These are phyloP conservation scores for Elaphomyces granulatus DNA, from an alignment of 495 filamentous ascomycete species.

Conservation along the genomic window DNA sequence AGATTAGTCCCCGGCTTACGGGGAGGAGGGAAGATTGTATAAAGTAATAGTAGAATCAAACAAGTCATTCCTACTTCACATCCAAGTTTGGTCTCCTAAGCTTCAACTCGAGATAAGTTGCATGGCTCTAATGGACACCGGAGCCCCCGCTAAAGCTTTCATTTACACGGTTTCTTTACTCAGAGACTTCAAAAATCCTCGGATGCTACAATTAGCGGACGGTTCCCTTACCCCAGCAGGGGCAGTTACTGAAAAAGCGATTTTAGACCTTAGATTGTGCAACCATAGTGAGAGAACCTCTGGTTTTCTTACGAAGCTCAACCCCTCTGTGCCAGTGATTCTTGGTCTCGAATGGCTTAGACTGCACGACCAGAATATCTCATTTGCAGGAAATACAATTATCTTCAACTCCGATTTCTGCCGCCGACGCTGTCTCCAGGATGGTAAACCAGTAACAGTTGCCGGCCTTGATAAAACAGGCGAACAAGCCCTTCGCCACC, in stretches of 20 bases:
- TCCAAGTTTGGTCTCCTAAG: background rate
- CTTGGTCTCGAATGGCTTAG: no score
- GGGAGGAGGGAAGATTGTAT: background rate
- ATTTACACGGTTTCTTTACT: no score
- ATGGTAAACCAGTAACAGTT: background rate
- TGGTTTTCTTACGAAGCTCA: no score
- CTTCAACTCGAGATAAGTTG: background rate
- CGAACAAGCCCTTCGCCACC: no score
- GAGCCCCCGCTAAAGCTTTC: background rate
- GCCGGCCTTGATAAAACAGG: background rate
- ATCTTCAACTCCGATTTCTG: background rate
- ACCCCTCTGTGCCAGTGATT: no score
- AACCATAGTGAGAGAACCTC: background rate
- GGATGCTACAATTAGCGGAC: background rate
- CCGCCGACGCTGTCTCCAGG: background rate
- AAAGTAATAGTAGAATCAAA: background rate
- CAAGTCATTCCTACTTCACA: background rate
- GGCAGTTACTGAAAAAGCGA: background rate
- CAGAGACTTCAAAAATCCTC: background rate
- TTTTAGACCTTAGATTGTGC: background rate
- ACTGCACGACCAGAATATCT: no score
- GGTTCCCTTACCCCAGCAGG: no score
- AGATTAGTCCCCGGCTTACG: background rate
- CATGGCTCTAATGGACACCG: background rate
- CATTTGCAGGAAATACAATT: no score